Conservation (phyloP, 805 yeast genomes). For the Saccharomycopsis guyanensis region DNA sequence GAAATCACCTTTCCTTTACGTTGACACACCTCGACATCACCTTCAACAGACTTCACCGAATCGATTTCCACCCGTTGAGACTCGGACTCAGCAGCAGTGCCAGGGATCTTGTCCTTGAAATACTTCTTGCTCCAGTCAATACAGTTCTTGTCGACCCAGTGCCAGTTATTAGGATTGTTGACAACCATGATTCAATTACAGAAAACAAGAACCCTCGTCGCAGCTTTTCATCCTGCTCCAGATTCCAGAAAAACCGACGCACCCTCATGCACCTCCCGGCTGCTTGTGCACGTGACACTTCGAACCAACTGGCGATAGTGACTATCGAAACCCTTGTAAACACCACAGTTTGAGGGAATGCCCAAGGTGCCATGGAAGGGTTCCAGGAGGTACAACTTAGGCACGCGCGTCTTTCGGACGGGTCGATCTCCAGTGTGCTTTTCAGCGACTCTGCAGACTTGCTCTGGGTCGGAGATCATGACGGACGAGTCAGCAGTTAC, state of each 20-base stretch:
- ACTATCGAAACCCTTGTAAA: too few relatives aligned
- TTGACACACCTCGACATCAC: conserved; percentile 96
- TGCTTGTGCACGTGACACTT: too few relatives aligned
- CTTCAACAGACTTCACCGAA: conserved; percentile 59
- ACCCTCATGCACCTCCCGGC: too few relatives aligned
- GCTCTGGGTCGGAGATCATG: conserved; percentile 76
- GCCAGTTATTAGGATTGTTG: conserved; percentile 98
- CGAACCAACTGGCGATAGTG: too few relatives aligned
- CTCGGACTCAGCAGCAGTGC: conserved; percentile 29
- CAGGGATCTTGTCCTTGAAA: conserved; percentile 54
- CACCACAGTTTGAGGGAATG: too few relatives aligned
- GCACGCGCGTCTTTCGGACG: conserved; percentile 1
- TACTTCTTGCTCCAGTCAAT: conserved; percentile 82
- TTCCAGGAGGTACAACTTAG: conserved; percentile 14
- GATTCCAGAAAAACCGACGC: too few relatives aligned
- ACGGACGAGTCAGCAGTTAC: conserved; percentile 40
- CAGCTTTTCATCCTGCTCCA: too few relatives aligned
- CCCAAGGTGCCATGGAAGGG: conserved; percentile 15
- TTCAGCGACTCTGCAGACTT: conserved; percentile 74
- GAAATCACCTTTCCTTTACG: conserved; percentile 95
- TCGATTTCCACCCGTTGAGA: conserved; percentile 31
- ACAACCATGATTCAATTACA: conserved; percentile 94
- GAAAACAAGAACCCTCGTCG: too few relatives aligned
- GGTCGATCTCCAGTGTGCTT: conserved; percentile 17
- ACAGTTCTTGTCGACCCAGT: conserved; percentile 98